Evolutionary conservation across 2,329 filamentous ascomycete genomes (phyloP).

Genomic region (Orbilia javanica): DNA sequence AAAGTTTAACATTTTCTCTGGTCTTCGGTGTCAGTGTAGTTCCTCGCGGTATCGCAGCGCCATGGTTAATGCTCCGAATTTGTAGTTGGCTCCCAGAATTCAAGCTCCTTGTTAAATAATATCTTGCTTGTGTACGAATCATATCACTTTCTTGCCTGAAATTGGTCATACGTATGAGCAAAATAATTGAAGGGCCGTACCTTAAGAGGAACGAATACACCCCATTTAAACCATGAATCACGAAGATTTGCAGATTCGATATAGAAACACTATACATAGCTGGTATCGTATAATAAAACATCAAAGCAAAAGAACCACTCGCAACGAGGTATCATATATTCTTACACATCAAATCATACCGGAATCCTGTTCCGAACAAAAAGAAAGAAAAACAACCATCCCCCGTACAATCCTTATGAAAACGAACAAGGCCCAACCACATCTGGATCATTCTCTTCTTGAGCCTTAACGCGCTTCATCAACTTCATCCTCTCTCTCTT

Average conservation of each 20-base stretch:
- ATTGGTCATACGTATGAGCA: no score
- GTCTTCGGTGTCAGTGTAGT: no score
- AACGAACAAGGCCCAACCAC: conserved; percentile 34
- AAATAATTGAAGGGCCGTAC: no score
- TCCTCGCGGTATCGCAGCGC: no score
- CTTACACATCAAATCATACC: background rate
- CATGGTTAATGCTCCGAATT: no score
- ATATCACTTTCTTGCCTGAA: no score
- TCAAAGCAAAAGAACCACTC: background rate
- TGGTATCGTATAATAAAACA: background rate
- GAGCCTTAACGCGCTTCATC: conserved; percentile 25
- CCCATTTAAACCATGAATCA: background rate
- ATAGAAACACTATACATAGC: background rate
- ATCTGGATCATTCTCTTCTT: background rate
- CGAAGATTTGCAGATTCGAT: background rate
- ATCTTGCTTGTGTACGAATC: no score
- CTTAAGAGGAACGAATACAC: background rate
- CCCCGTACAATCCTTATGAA: background rate
- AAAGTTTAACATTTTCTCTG: no score
- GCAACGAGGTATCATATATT: background rate
- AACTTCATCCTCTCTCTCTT: conserved; percentile 38
- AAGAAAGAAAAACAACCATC: background rate
- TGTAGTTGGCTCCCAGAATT: no score
- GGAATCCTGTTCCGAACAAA: background rate
- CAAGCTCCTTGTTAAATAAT: no score